Percentiles rank a stretch among this genome's conserved stretches.
These are phyloP conservation scores for Mesembryanthemum crystallinum DNA, from an alignment of 148 eudicot species.

Conservation along the genomic window DNA sequence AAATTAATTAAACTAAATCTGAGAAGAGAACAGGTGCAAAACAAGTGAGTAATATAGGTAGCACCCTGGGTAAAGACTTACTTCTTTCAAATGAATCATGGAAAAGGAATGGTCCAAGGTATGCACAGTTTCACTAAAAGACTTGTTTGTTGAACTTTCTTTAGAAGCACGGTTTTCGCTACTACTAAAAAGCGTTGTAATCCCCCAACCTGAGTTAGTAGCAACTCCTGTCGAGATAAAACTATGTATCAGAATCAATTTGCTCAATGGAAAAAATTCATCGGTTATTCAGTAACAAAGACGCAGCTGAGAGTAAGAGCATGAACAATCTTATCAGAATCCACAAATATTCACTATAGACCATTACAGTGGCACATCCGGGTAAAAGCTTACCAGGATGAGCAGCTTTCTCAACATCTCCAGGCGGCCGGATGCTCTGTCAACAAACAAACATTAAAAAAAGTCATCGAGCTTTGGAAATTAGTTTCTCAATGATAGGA, in stretches of 20 bases:
- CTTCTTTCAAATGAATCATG: constrained; percentile 89
- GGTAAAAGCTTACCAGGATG: constrained; percentile 55
- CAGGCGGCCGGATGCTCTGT: constrained; percentile 55
- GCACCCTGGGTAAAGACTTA: constrained; percentile 19
- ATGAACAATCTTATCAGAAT: not conserved
- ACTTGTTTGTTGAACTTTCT: constrained; percentile 43
- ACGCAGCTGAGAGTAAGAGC: not conserved
- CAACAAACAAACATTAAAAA: constrained; percentile 23
- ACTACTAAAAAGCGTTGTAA: constrained; percentile 77
- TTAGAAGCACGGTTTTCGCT: constrained; percentile 58
- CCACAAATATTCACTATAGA: not conserved
- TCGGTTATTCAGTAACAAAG: not conserved
- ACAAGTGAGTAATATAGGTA: not conserved
- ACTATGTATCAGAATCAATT: constrained; percentile 17
- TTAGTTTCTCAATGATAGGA: not conserved
- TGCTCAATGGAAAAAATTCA: not conserved
- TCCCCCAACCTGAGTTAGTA: constrained; percentile 68
- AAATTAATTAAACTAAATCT: constrained; percentile 5
- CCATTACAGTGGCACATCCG: not conserved
- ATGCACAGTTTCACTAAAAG: constrained; percentile 60
- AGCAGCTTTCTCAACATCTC: constrained; percentile 61
- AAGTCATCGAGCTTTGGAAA: constrained; percentile 6
- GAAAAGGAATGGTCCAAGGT: constrained; percentile 59
- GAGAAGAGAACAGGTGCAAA: not conserved
- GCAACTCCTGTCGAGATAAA: constrained; percentile 40